Evolutionary conservation across 352 stramenopile species (phyloP).

Genomic region (Phytophthora foliorum): DNA sequence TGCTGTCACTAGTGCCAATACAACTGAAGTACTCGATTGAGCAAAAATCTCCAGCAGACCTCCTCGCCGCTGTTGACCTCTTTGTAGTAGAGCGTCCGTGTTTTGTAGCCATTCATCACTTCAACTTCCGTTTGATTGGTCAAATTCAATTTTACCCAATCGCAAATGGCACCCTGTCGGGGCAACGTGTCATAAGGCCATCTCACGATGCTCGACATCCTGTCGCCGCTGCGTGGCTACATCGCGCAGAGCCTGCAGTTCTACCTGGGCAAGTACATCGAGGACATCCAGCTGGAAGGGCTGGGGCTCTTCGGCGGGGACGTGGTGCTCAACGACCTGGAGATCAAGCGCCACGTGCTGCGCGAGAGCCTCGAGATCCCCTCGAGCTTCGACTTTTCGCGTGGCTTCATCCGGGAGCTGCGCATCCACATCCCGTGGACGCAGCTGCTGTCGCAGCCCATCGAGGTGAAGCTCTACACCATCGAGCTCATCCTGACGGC

Average conservation of each 20-base stretch:
- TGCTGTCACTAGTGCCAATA: too few species aligned
- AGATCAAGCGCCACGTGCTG: slow-evolving; percentile 91
- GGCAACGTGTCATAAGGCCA: slow-evolving; percentile 15
- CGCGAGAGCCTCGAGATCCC: slow-evolving; percentile 89
- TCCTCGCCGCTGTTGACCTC: too few species aligned
- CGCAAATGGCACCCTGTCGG: too few species aligned
- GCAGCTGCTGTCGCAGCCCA: slow-evolving; percentile 87
- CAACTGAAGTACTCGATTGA: too few species aligned
- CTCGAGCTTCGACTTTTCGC: slow-evolving; percentile 88
- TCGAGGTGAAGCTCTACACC: slow-evolving; percentile 91
- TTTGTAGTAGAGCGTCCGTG: too few species aligned
- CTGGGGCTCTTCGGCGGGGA: slow-evolving; percentile 88
- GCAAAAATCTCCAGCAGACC: too few species aligned
- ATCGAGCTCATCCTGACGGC: slow-evolving; percentile 89
- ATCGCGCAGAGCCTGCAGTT: slow-evolving; percentile 91
- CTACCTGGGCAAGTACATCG: slow-evolving; percentile 92
- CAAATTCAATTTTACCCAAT: background rate
- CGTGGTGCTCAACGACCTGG: slow-evolving; percentile 89
- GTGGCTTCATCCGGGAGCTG: slow-evolving; percentile 89
- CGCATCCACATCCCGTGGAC: slow-evolving; percentile 92
- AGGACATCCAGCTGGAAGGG: slow-evolving; percentile 89
- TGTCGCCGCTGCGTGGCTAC: slow-evolving; percentile 87
- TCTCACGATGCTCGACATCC: slow-evolving; percentile 79
- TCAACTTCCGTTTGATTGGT: background rate
- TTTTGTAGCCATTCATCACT: too few species aligned